A percentile compares a stretch with the other conserved stretches of the same genome.
Evolutionary conservation across 371 early-diverging fungal genomes (phyloP).

Genomic region (Dentiscutata heterogama): DNA sequence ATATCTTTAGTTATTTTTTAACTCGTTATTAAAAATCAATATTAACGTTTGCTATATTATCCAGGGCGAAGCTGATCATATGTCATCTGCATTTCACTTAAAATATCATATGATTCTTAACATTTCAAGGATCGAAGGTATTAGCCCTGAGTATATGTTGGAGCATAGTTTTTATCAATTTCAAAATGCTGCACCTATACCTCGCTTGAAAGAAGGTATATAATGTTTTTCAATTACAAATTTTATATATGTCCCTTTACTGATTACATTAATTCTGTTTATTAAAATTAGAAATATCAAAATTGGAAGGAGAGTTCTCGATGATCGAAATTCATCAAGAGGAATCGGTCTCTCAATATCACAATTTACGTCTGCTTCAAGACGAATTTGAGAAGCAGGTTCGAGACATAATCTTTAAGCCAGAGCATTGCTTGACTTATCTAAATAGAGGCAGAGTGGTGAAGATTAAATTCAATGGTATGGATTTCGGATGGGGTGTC

Average conservation of each 20-base stretch:
- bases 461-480: constrained; percentile 67
- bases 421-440: constrained; percentile 82
- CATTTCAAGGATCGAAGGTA: constrained; percentile 96
- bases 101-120: constrained; percentile 99
- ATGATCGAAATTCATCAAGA: constrained; percentile 76
- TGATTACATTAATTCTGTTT: neutral
- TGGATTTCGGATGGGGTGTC: constrained; percentile 96
- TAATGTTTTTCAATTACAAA: neutral
- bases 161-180: constrained; percentile 97
- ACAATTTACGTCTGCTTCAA: constrained; percentile 80
- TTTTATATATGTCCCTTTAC: neutral
- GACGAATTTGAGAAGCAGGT: constrained; percentile 72
- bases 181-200: constrained; percentile 91
- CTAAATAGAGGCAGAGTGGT: constrained; percentile 92
- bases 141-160: constrained; percentile 96
- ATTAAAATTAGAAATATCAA: constrained; percentile 55
- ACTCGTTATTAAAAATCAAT: neutral
- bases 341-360: constrained; percentile 75
- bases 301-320: constrained; percentile 68
- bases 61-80: constrained; percentile 88
- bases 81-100: constrained; percentile 98
- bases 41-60: neutral
- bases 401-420: constrained; percentile 84
- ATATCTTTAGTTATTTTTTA: constrained; percentile 4
- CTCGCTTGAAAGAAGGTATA: constrained; percentile 71